Base-by-base conservation (phyloP, 2,329 filamentous ascomycete species). In the Xylariaceae sp. region DNA sequence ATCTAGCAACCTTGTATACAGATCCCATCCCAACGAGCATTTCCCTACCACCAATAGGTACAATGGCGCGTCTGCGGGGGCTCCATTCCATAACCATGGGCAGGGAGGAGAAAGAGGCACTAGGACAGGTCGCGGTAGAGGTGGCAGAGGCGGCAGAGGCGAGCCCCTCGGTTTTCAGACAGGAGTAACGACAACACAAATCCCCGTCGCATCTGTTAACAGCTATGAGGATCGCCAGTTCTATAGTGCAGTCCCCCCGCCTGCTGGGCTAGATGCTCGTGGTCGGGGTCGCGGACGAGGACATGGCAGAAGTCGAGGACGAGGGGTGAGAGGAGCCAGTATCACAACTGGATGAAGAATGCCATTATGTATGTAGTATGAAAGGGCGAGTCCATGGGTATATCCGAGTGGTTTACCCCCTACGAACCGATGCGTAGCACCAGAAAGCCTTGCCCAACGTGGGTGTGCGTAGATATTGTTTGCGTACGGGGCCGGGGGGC, bases 211-310 rank as follows among this genome's bases (percentile, higher is more conserved):
- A 3, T 12, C 47, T 10, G 19, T 13, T 16, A 22, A 40, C 45
- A 51, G 44, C 51, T 42, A 51, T 55, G 29, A 57, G 44, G 54
- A 53, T n/a, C 55, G 56, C 22, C 67, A 70, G 48, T 67, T 62
- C 32, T 86, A 81, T 63, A 77, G 76, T 54, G 77, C 77, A 15
- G 80, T 85, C 7, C 81, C 83, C 29, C 86, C 85, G 19, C 85
- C 86, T 1, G 69, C 79, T 1, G 77, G 67, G 41, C 70, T 87
- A 12, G 77, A 85, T 58, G 63, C 71, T 16, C 65, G 70, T 18
- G 62, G 65, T n/a, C 61, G 67, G 13, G 54, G 46, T 10, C 62
- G 64, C n/a, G 61, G 60, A 3, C 53, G 61, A 30, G 60, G 62
- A 42, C 49, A 54, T 30, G 65, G 61, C 16, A 55, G 60, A 10